Evolutionary conservation across 441 rosid genomes (phyloP).

Genomic region (Erodium moschatum): DNA sequence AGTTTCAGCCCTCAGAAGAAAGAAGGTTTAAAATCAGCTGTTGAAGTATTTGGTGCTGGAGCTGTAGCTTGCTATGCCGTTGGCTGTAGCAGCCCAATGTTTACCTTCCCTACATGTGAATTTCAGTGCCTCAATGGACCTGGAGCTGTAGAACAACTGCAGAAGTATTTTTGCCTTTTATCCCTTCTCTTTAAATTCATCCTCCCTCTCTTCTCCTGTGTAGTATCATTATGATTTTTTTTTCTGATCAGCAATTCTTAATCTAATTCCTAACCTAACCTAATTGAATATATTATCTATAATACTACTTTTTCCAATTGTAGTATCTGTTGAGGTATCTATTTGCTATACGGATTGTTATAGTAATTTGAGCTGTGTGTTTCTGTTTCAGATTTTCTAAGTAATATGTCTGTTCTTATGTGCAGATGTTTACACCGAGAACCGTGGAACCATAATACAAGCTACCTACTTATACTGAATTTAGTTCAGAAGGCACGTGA

Average conservation of each 20-base stretch:
- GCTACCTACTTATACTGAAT: conserved; percentile 70
- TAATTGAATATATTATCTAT: no score
- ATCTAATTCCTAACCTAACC: no score
- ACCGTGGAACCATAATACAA: conserved; percentile 63
- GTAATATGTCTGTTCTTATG: conserved; percentile 17
- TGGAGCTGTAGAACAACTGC: conserved; percentile 13
- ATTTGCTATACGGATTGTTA: conserved; percentile 9
- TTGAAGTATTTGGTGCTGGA: conserved; percentile 13
- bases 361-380: conserved; percentile 9
- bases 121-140: conserved; percentile 9
- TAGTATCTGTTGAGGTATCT: neutral
- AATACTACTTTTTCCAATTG: neutral
- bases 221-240: neutral
- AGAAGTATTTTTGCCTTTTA: conserved; percentile 6
- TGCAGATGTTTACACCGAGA: conserved; percentile 65
- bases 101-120: conserved; percentile 11
- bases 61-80: conserved; percentile 13
- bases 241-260: no score
- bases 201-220: neutral
- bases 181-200: neutral
- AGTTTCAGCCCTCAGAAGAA: neutral
- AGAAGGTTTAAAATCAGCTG: conserved; percentile 11
- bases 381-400: conserved; percentile 10
- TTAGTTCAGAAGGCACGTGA: conserved; percentile 81
- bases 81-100: conserved; percentile 9